These are phyloP conservation scores for Diplogelasinospora grovesii DNA, from an alignment of 495 filamentous ascomycete genomes.

Conservation along the genomic window DNA sequence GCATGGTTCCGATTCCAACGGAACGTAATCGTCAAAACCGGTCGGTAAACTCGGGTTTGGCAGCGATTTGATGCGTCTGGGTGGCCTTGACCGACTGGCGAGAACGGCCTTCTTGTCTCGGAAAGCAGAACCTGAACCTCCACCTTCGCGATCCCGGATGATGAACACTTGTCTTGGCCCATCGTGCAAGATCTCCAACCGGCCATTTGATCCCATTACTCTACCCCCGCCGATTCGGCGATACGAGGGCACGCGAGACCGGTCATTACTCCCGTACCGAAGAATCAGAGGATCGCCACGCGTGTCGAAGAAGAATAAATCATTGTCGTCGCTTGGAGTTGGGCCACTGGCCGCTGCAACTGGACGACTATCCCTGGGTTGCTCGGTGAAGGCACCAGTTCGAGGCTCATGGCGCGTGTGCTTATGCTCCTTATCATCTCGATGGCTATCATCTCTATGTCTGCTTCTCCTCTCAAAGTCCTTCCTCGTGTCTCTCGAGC, in stretches of 20 bases:
- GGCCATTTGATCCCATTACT: conserved; percentile 32
- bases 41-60: background rate
- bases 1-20: conserved; percentile 36
- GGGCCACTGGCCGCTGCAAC: background rate
- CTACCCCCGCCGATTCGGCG: conserved; percentile 32
- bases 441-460: too few species aligned
- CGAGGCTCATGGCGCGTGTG: background rate
- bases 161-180: conserved; percentile 32
- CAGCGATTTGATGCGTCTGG: conserved; percentile 21
- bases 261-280: conserved; percentile 37
- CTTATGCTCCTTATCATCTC: background rate
- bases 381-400: background rate
- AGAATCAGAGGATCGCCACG: conserved; percentile 39
- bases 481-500: background rate
- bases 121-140: conserved; percentile 28
- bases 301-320: conserved; percentile 34
- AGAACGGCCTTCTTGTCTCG: conserved; percentile 33
- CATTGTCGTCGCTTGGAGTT: background rate
- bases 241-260: conserved; percentile 34
- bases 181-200: conserved; percentile 29
- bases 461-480: too few species aligned
- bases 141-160: conserved; percentile 15
- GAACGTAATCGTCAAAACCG: conserved; percentile 30
- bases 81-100: conserved; percentile 14
- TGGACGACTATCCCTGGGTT: background rate